A percentile compares a stretch with the other conserved stretches of the same genome.
These are phyloP conservation scores for Cladophialophora psammophila DNA, from an alignment of 2,329 filamentous ascomycete genomes.

Conservation along the genomic window DNA sequence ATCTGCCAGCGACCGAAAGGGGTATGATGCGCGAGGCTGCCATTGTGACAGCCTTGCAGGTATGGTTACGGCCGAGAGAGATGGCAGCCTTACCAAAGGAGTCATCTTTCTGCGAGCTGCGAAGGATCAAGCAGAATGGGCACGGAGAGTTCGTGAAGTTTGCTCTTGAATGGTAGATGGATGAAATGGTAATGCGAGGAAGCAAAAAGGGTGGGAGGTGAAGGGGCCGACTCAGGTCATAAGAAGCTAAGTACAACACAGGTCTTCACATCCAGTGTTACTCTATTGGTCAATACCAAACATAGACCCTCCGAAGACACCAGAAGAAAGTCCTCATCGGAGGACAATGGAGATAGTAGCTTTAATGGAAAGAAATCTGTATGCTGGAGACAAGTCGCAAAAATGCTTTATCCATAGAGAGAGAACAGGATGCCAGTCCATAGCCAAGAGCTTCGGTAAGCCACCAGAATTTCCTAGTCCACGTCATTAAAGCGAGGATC, in stretches of 20 bases:
- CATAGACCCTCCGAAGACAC: neutral
- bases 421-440: neutral
- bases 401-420: neutral
- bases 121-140: neutral
- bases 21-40: constrained; percentile 26
- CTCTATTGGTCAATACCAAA: neutral
- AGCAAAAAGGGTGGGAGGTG: neutral
- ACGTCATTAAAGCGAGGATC: neutral
- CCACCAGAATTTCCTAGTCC: neutral
- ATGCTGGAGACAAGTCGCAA: neutral
- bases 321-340: neutral
- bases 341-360: neutral
- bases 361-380: neutral
- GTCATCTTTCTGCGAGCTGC: neutral
- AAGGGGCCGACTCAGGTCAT: neutral
- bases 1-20: constrained; percentile 15
- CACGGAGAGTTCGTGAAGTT: neutral
- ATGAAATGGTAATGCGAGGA: neutral
- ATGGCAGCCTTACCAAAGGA: neutral
- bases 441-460: neutral
- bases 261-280: neutral
- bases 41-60: constrained; percentile 17
- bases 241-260: neutral
- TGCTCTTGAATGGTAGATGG: neutral
- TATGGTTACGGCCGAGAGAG: constrained; percentile 28